phyloP scores from a whole-genome alignment of 2,329 filamentous ascomycete species.

The Pestalotiopsis sp. region DNA sequence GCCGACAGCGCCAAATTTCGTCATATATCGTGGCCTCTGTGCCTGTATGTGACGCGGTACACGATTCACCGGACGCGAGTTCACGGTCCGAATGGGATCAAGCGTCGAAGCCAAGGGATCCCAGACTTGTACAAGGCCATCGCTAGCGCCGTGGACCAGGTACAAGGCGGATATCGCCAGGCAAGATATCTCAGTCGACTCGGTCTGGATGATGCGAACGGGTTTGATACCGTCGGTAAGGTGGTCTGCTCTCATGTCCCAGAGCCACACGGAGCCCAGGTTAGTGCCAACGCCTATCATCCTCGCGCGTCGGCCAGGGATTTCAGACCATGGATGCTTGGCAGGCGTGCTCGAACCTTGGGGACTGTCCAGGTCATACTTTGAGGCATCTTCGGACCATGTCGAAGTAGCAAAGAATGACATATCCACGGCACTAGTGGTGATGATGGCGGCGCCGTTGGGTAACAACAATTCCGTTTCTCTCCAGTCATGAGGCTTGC shows the following conservation, averaged over 20 bases:
- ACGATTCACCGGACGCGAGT: constrained; percentile 80
- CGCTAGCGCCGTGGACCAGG: constrained; percentile 89
- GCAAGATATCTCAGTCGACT: constrained; percentile 84
- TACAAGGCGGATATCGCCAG: constrained; percentile 85
- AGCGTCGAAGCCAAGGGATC: constrained; percentile 84
- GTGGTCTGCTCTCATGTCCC: constrained; percentile 77
- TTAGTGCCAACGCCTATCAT: constrained; percentile 82
- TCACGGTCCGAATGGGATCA: constrained; percentile 82
- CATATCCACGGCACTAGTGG: constrained; percentile 71
- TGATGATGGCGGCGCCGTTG: constrained; percentile 65
- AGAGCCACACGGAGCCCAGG: constrained; percentile 76
- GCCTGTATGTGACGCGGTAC: constrained; percentile 72
- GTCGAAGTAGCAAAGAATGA: constrained; percentile 75
- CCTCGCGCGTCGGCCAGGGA: constrained; percentile 84
- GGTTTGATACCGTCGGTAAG: constrained; percentile 65
- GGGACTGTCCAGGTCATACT: constrained; percentile 53
- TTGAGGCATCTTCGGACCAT: constrained; percentile 76
- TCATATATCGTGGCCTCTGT: constrained; percentile 57
- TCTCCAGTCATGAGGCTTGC: constrained; percentile 65
- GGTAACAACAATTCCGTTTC: constrained; percentile 65
- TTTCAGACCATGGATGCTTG: constrained; percentile 52
- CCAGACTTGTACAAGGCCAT: constrained; percentile 95
- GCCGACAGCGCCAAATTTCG: constrained; percentile 80
- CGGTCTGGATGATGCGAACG: constrained; percentile 82
- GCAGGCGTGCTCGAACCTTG: constrained; percentile 54